phyloP scores from a whole-genome alignment of 805 yeast genomes.

The Candida pseudoglaebosa region DNA sequence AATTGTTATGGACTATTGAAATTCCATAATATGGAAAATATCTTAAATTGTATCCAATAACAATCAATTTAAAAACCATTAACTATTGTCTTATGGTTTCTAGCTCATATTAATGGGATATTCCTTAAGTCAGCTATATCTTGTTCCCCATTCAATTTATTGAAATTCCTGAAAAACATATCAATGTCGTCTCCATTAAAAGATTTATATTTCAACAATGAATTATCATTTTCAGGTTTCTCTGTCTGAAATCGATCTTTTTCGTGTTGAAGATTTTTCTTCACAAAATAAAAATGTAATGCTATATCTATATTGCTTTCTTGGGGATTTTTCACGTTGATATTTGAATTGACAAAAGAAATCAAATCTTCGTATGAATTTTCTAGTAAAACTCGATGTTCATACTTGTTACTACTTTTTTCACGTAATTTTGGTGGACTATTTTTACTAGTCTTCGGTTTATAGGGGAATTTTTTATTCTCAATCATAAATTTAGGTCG shows the following conservation, averaged over 20 bases:
- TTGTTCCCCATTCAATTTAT: background rate
- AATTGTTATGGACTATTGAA: too few relatives aligned
- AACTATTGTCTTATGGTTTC: too few relatives aligned
- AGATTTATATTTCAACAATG: background rate
- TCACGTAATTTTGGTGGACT: slow-evolving; percentile 5
- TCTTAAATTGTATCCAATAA: too few relatives aligned
- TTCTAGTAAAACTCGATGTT: slow-evolving; percentile 13
- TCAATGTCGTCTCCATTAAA: slow-evolving; percentile 18
- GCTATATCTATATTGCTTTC: slow-evolving; percentile 20
- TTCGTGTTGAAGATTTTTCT: slow-evolving; percentile 23
- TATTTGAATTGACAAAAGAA: slow-evolving; percentile 12
- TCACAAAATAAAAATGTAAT: slow-evolving; percentile 18
- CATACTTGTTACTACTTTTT: slow-evolving; percentile 11
- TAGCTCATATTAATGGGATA: background rate
- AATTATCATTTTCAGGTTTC: slow-evolving; percentile 6
- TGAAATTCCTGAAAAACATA: slow-evolving; percentile 17
- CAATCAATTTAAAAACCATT: too few relatives aligned
- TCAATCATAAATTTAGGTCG: background rate
- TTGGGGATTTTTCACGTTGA: slow-evolving; percentile 6
- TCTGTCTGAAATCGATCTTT: slow-evolving; percentile 14
- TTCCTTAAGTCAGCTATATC: background rate
- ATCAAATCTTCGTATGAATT: slow-evolving; percentile 19
- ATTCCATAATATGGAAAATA: background rate
- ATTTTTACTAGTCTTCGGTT: slow-evolving; percentile 3
- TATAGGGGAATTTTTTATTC: background rate